These are phyloP conservation scores for Porcisia hertigi DNA, from an alignment of 208 protist genomes.

Conservation along the genomic window DNA sequence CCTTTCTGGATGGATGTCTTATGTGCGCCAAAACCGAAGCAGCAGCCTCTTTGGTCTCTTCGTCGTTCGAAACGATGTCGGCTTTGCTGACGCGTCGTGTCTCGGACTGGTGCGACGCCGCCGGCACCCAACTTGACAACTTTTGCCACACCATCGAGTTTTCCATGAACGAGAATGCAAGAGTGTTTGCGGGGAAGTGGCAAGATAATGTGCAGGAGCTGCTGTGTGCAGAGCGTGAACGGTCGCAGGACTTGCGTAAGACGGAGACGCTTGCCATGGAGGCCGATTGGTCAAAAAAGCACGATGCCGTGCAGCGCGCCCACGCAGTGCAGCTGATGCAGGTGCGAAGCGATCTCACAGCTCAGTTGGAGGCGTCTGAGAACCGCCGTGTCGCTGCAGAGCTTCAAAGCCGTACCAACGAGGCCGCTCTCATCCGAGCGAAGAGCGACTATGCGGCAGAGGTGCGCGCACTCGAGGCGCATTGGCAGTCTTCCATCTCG, in stretches of 20 bases:
- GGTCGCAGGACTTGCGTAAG: neutral
- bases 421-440: slow-evolving; percentile 13
- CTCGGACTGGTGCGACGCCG: neutral
- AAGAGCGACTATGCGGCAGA: neutral
- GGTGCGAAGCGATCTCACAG: slow-evolving; percentile 9
- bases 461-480: neutral
- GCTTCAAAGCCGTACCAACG: slow-evolving; percentile 1
- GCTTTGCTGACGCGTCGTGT: slow-evolving; percentile 2
- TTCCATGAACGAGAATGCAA: neutral
- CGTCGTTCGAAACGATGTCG: neutral
- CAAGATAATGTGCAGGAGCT: neutral
- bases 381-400: slow-evolving; percentile 11
- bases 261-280: slow-evolving; percentile 6
- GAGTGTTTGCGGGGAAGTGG: neutral
- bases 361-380: slow-evolving; percentile 4
- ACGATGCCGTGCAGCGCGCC: slow-evolving; percentile 6
- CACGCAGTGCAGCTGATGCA: slow-evolving; percentile 21
- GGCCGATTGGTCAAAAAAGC: slow-evolving; percentile 10
- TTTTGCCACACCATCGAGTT: neutral
- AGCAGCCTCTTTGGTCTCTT: neutral
- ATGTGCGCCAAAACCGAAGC: neutral
- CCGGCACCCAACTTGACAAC: neutral
- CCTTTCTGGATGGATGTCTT: neutral
- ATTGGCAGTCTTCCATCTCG: slow-evolving; percentile 11
- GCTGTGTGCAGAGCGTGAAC: neutral